These are phyloP conservation scores for Lachancea dasiensis DNA, from an alignment of 805 yeast genomes.

Conservation along the genomic window DNA sequence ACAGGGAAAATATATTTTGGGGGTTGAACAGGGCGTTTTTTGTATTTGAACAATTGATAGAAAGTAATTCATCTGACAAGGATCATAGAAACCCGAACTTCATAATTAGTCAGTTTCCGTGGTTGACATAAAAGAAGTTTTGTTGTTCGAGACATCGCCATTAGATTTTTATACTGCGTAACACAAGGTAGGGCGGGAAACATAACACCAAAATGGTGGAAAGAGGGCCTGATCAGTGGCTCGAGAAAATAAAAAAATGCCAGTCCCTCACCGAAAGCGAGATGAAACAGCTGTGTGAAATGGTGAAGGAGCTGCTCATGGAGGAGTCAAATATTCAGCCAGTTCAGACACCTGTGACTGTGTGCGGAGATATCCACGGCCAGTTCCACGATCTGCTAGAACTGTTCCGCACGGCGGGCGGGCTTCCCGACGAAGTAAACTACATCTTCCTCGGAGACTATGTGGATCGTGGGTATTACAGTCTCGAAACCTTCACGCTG, in stretches of 20 bases:
- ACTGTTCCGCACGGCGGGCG: conserved; percentile 85
- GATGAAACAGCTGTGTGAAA: conserved; percentile 94
- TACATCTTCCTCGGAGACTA: conserved; percentile 92
- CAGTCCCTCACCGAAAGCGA: conserved; percentile 83
- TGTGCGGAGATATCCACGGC: conserved; percentile 97
- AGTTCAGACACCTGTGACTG: conserved; percentile 88
- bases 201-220: conserved; percentile 41
- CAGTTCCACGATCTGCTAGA: conserved; percentile 94
- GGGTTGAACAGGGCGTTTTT: not conserved
- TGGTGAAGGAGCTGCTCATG: conserved; percentile 90
- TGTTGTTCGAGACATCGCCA: no score
- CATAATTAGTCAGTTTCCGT: no score
- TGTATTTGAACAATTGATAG: conserved; percentile 1
- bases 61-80: not conserved
- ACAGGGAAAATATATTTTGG: not conserved
- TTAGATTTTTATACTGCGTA: no score
- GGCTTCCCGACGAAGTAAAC: conserved; percentile 76
- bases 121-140: no score
- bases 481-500: conserved; percentile 87
- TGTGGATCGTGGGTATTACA: conserved; percentile 96
- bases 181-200: not conserved
- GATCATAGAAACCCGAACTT: not conserved
- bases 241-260: conserved; percentile 88
- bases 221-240: conserved; percentile 94
- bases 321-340: conserved; percentile 95